A percentile compares a stretch with the other conserved stretches of the same genome.
These are phyloP conservation scores for Neurospora sp. DNA, from an alignment of 495 filamentous ascomycete species.

Conservation along the genomic window DNA sequence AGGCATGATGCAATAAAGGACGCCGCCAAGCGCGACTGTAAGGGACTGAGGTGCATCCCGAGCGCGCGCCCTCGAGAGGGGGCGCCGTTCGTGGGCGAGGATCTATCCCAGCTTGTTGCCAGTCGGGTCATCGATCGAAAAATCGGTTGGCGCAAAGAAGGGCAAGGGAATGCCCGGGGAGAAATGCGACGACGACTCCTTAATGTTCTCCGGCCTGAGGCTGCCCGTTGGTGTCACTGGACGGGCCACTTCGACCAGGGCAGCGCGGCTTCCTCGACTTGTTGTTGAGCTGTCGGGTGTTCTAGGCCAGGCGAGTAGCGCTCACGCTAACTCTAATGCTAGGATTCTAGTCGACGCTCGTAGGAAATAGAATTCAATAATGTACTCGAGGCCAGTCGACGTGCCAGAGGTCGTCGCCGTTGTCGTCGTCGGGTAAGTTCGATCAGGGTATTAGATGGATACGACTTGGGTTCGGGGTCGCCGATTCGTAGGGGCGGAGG, in stretches of 20 bases:
- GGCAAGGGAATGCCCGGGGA: background rate
- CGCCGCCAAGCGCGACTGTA: conserved; percentile 61
- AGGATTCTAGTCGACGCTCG: background rate
- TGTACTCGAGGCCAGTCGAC: background rate
- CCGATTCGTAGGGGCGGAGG: background rate
- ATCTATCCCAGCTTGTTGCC: background rate
- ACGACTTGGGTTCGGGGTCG: background rate
- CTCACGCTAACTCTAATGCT: background rate
- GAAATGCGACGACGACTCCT: background rate
- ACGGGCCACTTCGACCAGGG: background rate
- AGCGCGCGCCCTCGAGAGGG: conserved; percentile 28
- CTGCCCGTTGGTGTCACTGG: background rate
- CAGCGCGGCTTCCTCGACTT: background rate
- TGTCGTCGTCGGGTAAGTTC: background rate
- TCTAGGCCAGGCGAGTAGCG: background rate
- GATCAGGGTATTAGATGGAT: background rate
- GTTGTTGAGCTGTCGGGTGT: background rate
- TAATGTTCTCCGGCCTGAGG: background rate
- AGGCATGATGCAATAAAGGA: conserved; percentile 47
- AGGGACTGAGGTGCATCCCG: conserved; percentile 52
- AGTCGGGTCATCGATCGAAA: background rate
- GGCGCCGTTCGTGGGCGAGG: conserved; percentile 3
- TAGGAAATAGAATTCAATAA: background rate
- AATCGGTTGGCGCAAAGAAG: background rate
- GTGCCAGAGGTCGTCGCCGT: background rate